Evolutionary conservation across 1,284 basidiomycete species (phyloP).

Genomic region (Wolfiporia cocos): DNA sequence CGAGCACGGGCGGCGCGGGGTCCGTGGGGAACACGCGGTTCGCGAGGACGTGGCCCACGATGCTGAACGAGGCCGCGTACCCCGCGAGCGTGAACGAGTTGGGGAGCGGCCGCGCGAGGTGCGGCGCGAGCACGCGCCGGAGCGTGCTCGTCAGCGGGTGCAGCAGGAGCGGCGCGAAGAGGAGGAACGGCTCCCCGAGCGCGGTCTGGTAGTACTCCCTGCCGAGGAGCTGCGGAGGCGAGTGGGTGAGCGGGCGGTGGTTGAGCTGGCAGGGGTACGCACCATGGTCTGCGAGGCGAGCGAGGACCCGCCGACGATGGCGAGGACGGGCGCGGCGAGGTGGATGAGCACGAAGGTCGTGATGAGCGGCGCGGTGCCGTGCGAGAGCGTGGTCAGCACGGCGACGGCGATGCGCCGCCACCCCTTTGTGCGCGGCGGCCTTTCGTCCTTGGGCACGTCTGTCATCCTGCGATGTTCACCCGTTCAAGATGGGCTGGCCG

Average conservation of each 20-base stretch:
- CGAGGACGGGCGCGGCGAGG: constrained; percentile 59
- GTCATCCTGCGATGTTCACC: too few species aligned
- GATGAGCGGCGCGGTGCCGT: constrained; percentile 57
- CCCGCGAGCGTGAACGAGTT: constrained; percentile 49
- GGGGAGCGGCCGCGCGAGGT: constrained; percentile 33
- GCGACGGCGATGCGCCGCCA: constrained; percentile 8
- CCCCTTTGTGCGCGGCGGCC: too few species aligned
- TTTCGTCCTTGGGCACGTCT: too few species aligned
- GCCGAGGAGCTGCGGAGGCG: constrained; percentile 51
- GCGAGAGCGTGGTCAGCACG: constrained; percentile 39
- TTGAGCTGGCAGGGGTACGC: constrained; percentile 12
- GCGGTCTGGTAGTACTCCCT: constrained; percentile 74
- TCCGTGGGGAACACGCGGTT: constrained; percentile 51
- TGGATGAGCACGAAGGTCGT: constrained; percentile 61
- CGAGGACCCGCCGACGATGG: constrained; percentile 60
- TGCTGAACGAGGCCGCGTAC: constrained; percentile 45
- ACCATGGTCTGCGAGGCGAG: constrained; percentile 69
- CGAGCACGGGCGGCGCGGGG: constrained; percentile 38
- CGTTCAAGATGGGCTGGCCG: too few species aligned
- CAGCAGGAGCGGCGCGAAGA: constrained; percentile 51
- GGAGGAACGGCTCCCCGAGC: constrained; percentile 56
- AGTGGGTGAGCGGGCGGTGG: background rate
- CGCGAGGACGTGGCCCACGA: constrained; percentile 58
- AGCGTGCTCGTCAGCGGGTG: constrained; percentile 51
- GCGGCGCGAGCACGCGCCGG: constrained; percentile 43